Base-by-base conservation (phyloP, 2,329 filamentous ascomycete species). In the Aspergillus sp. region DNA sequence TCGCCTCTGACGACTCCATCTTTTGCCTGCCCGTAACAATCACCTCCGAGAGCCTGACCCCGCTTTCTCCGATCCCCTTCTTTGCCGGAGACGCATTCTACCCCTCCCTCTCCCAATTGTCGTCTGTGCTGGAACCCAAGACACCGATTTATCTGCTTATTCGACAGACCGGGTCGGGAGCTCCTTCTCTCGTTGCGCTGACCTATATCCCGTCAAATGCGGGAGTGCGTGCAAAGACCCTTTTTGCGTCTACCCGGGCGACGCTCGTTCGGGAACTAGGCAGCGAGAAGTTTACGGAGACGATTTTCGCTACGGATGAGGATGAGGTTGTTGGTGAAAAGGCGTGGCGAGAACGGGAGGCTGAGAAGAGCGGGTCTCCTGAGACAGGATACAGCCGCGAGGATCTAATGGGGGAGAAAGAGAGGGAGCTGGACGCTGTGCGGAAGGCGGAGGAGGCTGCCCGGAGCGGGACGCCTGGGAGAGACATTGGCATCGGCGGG, bases 161-260 rank as follows among this genome's bases (percentile, higher is more conserved):
- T 61, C 84, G 85, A 58, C 78, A 80, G 52, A 73, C 80, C 2
- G 62, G 58, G 11, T 49, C 58, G 1, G 55, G 60, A 3, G 61
- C 65, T 30, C 66, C 64, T 36, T 65, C 65, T 36, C 69, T 80
- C 34, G 74, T 83, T 39, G 84, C 84, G 2, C 71, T 88, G 30
- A 87, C 85, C 38, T 88, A 86, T 66, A 83, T 88, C 22, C 85
- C 85, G 7, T 83, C 84, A 58, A 76, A 84, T 45, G 85, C 85
- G 5, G 83, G 83, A 0, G 85, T 88, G 38, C 82, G 85, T 36
- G 80, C 85, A 59, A 88, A 88, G 74, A 88, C 84, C 70, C 80
- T 88, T 34, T 87, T 87, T 71, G 85, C 85, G 15, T 81, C 80
- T n/a, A 87, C 85, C 38, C 81, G 85, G 3, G 73, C 85, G 32